Percentiles rank a stretch among this genome's conserved stretches.
These are phyloP conservation scores for Melanomma pulvis-pyrius DNA, from an alignment of 495 filamentous ascomycete species.

Conservation along the genomic window DNA sequence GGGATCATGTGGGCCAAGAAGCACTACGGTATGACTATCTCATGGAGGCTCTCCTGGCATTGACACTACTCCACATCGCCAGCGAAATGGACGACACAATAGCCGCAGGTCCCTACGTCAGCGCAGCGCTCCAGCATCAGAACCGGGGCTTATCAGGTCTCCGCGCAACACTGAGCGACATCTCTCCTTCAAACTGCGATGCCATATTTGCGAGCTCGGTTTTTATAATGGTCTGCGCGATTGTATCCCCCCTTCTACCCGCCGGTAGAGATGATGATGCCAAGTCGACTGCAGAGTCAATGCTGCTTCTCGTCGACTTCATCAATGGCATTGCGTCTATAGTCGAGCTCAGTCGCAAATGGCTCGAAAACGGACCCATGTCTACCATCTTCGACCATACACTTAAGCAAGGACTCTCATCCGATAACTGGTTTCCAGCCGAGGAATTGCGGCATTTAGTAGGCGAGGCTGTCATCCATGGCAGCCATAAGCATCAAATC, in stretches of 20 bases:
- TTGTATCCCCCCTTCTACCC: slow-evolving; percentile 10
- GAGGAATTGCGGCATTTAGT: not conserved
- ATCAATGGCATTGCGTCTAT: not conserved
- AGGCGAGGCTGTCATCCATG: not conserved
- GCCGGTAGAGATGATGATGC: not conserved
- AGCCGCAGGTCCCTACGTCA: not conserved
- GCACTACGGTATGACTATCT: slow-evolving; percentile 9
- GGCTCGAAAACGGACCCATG: not conserved
- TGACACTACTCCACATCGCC: slow-evolving; percentile 3
- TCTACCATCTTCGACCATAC: not conserved
- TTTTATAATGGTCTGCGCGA: not conserved
- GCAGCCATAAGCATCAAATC: not conserved
- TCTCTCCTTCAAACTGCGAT: not conserved
- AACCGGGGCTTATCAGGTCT: slow-evolving; percentile 1
- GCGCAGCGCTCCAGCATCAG: slow-evolving; percentile 1
- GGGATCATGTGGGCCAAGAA: not conserved
- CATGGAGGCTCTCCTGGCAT: slow-evolving; percentile 4
- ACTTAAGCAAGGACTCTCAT: not conserved
- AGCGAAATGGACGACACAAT: not conserved
- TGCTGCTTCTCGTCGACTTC: slow-evolving; percentile 1
- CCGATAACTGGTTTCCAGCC: not conserved
- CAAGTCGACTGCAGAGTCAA: not conserved
- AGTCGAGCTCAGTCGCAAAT: not conserved
- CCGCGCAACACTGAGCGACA: slow-evolving; percentile 1
- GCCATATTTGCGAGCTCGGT: slow-evolving; percentile 1